These are phyloP conservation scores for Neofusicoccum cordaticola DNA, from an alignment of 2,329 filamentous ascomycete species.

Conservation along the genomic window DNA sequence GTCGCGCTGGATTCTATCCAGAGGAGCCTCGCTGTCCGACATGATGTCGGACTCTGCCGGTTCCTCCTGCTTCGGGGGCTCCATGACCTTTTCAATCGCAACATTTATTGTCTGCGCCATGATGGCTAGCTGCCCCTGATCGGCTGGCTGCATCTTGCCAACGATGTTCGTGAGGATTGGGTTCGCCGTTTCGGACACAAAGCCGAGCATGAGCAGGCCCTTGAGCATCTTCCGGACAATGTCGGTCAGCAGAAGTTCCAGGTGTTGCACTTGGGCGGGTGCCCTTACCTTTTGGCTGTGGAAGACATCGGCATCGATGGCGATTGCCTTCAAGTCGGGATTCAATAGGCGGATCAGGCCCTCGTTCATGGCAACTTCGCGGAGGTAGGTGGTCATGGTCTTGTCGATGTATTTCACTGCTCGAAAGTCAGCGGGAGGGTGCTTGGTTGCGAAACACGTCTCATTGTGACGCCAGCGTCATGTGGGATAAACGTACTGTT, in stretches of 20 bases:
- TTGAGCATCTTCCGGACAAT: conserved; percentile 39
- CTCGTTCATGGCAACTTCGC: conserved; percentile 44
- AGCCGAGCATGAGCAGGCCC: conserved; percentile 47
- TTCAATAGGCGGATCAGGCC: conserved; percentile 30
- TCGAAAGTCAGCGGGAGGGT: conserved; percentile 11
- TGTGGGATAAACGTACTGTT: conserved; percentile 30
- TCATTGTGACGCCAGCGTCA: background rate
- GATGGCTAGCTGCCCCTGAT: conserved; percentile 37
- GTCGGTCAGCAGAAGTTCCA: background rate
- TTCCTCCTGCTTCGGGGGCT: conserved; percentile 6
- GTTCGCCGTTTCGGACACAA: conserved; percentile 48
- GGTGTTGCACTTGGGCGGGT: background rate
- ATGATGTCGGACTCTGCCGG: conserved; percentile 6
- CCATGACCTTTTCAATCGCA: conserved; percentile 1
- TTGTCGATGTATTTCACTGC: conserved; percentile 49
- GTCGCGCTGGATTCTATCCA: conserved; percentile 29
- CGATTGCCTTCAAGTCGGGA: conserved; percentile 50
- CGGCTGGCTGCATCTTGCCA: conserved; percentile 35
- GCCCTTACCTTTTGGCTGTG: conserved; percentile 25
- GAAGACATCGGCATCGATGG: conserved; percentile 35
- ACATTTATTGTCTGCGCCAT: conserved; percentile 38
- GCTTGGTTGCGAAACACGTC: background rate
- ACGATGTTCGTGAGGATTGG: conserved; percentile 46
- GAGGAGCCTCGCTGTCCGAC: conserved; percentile 8
- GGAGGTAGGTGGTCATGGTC: conserved; percentile 48